Evolutionary conservation across 2,329 filamentous ascomycete genomes (phyloP), one percentile per base, ranked within the genome.

Genomic region (Verticillium zaregamsianum): DNA sequence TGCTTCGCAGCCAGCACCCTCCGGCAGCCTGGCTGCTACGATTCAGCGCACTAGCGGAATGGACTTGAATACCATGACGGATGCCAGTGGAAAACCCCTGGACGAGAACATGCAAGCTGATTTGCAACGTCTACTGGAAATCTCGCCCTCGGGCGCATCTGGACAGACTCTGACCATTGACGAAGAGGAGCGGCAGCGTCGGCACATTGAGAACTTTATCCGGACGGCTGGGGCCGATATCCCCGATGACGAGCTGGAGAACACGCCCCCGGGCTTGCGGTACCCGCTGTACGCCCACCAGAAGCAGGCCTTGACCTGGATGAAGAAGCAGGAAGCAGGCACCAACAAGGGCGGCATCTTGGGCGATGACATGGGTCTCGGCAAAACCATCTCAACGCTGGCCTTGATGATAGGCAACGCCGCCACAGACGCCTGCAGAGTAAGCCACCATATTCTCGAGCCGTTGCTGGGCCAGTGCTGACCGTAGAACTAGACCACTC

Each of bases 341-440:
- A 81, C 88, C 59, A 92, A 90, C 69, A 92, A 90, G 68, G 91
- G 91, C 20, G 89, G 90, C 25, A 92, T 94, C 61, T 79, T 93
- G 28, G 90, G 88, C 1, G 90, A 92, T 68, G 90, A 92, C 65
- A 95, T 94, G 91, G 91, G 91, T 8, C 78, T 94, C 12, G 91
- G 91, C 8, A 94, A 95, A 75, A 94, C 91, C 0, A 89, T 97
- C 28, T 92, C 94, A 64, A 89, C 91, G 5, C 80, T 97, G 25
- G 86, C 93, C 4, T 81, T 97, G 54, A 90, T 96, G 67, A 80
- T 92, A 14, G 83, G 85, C 6, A 83, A 87, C 6, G 87, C 82
- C n/a, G 86, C 90, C 0, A 73, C 78, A 0, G 81, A 88, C 63
- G 65, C 45, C 59, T 58, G 60, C 55, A 67, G 73, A 68, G 71